A percentile compares a stretch with the other conserved stretches of the same genome.
Conservation (phyloP, 2,329 filamentous ascomycete genomes). For the Coniochaeta sp. region DNA sequence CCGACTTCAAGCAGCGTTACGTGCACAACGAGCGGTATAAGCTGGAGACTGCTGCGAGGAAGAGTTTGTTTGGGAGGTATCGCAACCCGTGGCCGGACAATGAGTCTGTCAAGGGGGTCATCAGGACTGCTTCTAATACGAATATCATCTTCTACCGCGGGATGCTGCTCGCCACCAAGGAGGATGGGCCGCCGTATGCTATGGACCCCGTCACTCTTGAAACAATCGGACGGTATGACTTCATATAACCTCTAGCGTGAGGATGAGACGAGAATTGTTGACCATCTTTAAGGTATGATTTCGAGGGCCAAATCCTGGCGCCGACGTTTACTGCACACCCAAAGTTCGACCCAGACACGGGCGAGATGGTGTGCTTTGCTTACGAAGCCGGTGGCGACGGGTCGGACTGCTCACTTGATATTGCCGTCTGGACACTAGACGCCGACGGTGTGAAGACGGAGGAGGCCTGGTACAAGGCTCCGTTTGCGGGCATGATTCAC, state of each 20-base stretch:
- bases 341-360: conserved; percentile 42
- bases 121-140: conserved; percentile 50
- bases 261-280: no score
- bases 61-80: conserved; percentile 44
- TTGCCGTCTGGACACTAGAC: conserved; percentile 38
- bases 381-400: conserved; percentile 38
- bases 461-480: conserved; percentile 40
- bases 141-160: conserved; percentile 53
- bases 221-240: conserved; percentile 30
- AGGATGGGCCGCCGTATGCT: conserved; percentile 43
- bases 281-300: conserved; percentile 31
- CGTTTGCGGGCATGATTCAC: conserved; percentile 45
- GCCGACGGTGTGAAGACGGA: conserved; percentile 33
- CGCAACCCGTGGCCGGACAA: conserved; percentile 50
- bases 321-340: conserved; percentile 45
- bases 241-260: no score
- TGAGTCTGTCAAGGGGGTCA: conserved; percentile 44
- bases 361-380: conserved; percentile 44
- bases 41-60: conserved; percentile 19
- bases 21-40: conserved; percentile 29
- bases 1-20: conserved; percentile 34
- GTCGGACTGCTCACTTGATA: conserved; percentile 31
- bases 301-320: conserved; percentile 38
- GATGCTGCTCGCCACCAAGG: conserved; percentile 46
- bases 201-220: conserved; percentile 41